Conservation (phyloP, 306 rosid genomes). For the Vachellia pachyceras region DNA sequence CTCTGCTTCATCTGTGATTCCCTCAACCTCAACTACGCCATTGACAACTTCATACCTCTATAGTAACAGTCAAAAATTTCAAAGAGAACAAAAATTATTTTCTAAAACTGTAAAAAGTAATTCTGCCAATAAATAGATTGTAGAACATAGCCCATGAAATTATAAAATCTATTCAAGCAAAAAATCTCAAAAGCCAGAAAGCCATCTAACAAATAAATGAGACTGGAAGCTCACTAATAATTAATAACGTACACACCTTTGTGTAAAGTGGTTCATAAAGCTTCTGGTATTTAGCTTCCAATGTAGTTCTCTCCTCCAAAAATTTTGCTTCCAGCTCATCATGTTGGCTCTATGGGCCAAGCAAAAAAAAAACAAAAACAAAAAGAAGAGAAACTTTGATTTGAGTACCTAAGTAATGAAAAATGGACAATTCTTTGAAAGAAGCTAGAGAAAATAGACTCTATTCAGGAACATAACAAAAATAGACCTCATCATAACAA, state of each 20-base stretch:
- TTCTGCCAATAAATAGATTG: not conserved
- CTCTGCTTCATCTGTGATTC: constrained; percentile 40
- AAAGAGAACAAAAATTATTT: constrained; percentile 12
- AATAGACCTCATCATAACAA: not conserved
- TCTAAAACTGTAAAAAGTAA: constrained; percentile 21
- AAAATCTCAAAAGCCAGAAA: constrained; percentile 15
- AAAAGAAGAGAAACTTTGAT: constrained; percentile 26
- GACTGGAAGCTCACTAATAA: not conserved
- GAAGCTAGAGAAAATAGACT: constrained; percentile 20
- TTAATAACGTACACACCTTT: constrained; percentile 46
- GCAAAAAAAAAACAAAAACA: too few species aligned
- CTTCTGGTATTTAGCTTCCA: constrained; percentile 61
- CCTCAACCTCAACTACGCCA: constrained; percentile 54
- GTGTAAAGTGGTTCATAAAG: constrained; percentile 53
- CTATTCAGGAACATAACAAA: not conserved
- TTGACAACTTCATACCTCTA: constrained; percentile 63
- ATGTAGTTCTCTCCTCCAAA: constrained; percentile 53
- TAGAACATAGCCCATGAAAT: constrained; percentile 30
- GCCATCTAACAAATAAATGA: constrained; percentile 17
- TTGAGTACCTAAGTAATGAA: constrained; percentile 3
- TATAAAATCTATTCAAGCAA: constrained; percentile 13
- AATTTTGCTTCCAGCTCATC: constrained; percentile 50
- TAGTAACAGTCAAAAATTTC: constrained; percentile 32
- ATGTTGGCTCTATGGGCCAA: constrained; percentile 43
- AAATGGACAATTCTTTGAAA: constrained; percentile 6